Evolutionary conservation across 2,329 filamentous ascomycete species (phyloP).

Genomic region (Fusarium sp.): DNA sequence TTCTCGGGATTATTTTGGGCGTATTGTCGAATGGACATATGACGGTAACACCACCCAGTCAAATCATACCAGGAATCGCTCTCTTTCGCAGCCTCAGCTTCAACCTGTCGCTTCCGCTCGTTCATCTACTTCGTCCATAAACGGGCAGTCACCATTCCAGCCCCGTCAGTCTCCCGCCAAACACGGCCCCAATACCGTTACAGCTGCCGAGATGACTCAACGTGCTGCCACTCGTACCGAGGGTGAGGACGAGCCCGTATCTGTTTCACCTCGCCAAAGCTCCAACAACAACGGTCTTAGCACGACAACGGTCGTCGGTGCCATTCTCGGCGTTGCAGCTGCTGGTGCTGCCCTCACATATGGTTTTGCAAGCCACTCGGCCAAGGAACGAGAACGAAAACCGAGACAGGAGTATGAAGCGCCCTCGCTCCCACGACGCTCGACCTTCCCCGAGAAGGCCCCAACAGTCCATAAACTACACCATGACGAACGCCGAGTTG

Average conservation of each 20-base stretch:
- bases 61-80: slow-evolving; percentile 35
- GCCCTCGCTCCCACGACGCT: slow-evolving; percentile 58
- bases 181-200: slow-evolving; percentile 41
- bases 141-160: slow-evolving; percentile 39
- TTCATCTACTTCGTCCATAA: slow-evolving; percentile 43
- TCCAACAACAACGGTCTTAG: slow-evolving; percentile 60
- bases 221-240: slow-evolving; percentile 36
- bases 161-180: slow-evolving; percentile 38
- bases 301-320: slow-evolving; percentile 77
- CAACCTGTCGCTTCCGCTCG: slow-evolving; percentile 35
- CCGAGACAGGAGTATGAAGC: slow-evolving; percentile 59
- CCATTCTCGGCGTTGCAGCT: slow-evolving; percentile 84
- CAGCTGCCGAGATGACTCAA: slow-evolving; percentile 44
- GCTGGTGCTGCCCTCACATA: slow-evolving; percentile 76
- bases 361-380: slow-evolving; percentile 70
- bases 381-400: slow-evolving; percentile 59
- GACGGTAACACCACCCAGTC: slow-evolving; percentile 54
- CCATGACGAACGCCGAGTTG: slow-evolving; percentile 37
- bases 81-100: slow-evolving; percentile 43
- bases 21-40: slow-evolving; percentile 65
- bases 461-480: slow-evolving; percentile 47
- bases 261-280: slow-evolving; percentile 52
- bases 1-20: slow-evolving; percentile 56
- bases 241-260: slow-evolving; percentile 40
- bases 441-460: slow-evolving; percentile 62